Percentiles rank a stretch among this genome's conserved stretches.
Evolutionary conservation across 768 basidiomycete species (phyloP).

Genomic region (Hortiboletus campestris): DNA sequence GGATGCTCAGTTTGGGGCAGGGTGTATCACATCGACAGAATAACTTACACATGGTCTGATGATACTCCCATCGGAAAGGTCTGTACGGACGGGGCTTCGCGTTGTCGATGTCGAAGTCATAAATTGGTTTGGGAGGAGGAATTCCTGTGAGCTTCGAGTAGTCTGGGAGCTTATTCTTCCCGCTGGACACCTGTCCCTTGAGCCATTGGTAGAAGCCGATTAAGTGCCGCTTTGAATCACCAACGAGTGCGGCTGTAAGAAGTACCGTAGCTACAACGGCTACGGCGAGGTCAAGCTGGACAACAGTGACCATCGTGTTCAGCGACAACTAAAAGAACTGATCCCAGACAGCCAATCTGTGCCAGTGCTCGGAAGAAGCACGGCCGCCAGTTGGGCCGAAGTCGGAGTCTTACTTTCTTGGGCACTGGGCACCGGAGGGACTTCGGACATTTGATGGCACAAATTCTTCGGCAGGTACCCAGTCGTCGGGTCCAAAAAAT

Average conservation of each 20-base stretch:
- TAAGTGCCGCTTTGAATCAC: background rate
- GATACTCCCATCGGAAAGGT: slow-evolving; percentile 54
- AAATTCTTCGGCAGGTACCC: too few relatives aligned
- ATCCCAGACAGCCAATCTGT: too few relatives aligned
- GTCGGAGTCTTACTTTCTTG: too few relatives aligned
- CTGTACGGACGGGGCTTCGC: slow-evolving; percentile 52
- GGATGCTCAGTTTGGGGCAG: background rate
- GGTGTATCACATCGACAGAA: background rate
- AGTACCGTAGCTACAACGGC: slow-evolving; percentile 1
- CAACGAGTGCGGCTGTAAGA: slow-evolving; percentile 1
- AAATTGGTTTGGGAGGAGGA: slow-evolving; percentile 41
- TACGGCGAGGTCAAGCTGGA: background rate
- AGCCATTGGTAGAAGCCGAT: slow-evolving; percentile 6
- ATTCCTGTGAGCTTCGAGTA: slow-evolving; percentile 46
- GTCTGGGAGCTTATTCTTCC: slow-evolving; percentile 28
- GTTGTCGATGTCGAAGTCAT: slow-evolving; percentile 41
- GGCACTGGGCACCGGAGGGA: too few relatives aligned
- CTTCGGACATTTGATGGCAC: too few relatives aligned
- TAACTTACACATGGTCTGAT: slow-evolving; percentile 53
- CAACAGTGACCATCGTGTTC: slow-evolving; percentile 8
- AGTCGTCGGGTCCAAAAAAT: too few relatives aligned
- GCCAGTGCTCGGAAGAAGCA: too few relatives aligned
- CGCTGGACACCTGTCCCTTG: background rate
- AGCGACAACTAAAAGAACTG: background rate
- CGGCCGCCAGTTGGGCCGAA: too few relatives aligned